Base-by-base conservation (phyloP, 345 rosid genomes). In the Turritis glabra region DNA sequence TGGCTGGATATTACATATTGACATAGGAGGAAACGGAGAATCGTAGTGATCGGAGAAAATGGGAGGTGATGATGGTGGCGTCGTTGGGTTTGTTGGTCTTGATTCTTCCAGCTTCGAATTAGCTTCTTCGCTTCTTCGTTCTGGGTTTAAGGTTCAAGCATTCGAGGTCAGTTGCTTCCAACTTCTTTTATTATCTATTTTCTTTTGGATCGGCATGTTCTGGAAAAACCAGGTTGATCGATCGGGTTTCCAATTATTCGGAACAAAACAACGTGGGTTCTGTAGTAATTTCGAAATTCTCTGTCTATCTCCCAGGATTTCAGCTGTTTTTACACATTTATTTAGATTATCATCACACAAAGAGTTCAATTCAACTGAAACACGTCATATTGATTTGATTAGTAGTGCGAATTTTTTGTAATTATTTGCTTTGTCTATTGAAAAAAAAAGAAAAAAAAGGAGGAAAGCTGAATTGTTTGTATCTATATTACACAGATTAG, bases 31-130 rank as follows among this genome's bases (percentile, higher is more conserved):
- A 65, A 6, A 1, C 4, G 60, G 50, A 26, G 23, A 63, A 35
- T 71, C 13, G 8, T 13, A 27, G 26, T 56, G 70, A 25, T 57
- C 48, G 64, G 65, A 69, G 33, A 66, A 56, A 48, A 78, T 78
- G 81, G 70, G 51, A 60, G 65, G 11, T 64, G 43, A 27, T 64
- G 43, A 27, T 69, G 58, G 41, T 64, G 86, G 22, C 33, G 79
- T 74, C 29, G 87, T 88, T 65, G 90, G 93, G 37, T 93, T 93
- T 80, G 83, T 93, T 29, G 96, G 97, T 14, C 71, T 93, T 64
- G 93, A 90, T 53, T 83, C 67, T 9, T 30, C 82, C 60, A 86
- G 87, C 84, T 77, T 93, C 62, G 87, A 93, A 41, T 84, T 90
- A 90, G 97, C 97, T 32, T 85, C 89, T 79, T 77, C 82, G 53